phyloP scores from a whole-genome alignment of 495 filamentous ascomycete genomes.

The Lasiosphaeria miniovina region DNA sequence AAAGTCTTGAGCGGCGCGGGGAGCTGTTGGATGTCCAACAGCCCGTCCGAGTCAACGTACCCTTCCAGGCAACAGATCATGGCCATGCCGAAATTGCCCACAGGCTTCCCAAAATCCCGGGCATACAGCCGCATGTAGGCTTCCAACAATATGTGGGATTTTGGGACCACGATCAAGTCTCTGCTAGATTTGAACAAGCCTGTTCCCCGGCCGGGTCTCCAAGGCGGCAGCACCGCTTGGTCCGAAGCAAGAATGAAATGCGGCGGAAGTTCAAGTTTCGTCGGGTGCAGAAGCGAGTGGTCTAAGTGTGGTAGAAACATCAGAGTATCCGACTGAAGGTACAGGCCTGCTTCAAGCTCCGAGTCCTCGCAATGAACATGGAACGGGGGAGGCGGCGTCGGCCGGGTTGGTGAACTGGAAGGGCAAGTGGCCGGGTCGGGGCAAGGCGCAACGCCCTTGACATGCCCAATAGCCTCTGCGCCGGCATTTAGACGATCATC shows the following conservation, averaged over 20 bases:
- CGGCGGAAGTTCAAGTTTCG: not conserved
- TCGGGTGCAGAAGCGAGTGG: not conserved
- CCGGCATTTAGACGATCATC: not conserved
- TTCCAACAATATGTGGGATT: constrained; percentile 21
- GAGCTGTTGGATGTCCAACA: constrained; percentile 15
- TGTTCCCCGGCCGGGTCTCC: constrained; percentile 17
- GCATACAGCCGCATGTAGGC: constrained; percentile 19
- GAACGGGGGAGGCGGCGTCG: not conserved
- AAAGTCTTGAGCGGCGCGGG: constrained; percentile 22
- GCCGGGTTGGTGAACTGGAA: not conserved
- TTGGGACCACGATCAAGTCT: constrained; percentile 14
- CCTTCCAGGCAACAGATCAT: constrained; percentile 22
- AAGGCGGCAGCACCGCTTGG: constrained; percentile 5
- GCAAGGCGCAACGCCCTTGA: not conserved
- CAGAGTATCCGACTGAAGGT: constrained; percentile 3
- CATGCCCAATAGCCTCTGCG: not conserved
- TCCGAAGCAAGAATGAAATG: not conserved
- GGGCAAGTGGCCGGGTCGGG: not conserved
- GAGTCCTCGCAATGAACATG: not conserved
- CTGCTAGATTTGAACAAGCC: constrained; percentile 15
- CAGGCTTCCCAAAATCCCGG: constrained; percentile 17
- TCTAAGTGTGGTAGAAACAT: not conserved
- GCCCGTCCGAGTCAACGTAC: constrained; percentile 21
- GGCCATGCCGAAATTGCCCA: constrained; percentile 16
- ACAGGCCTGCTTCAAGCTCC: constrained; percentile 1